Base-by-base conservation (phyloP, 2,329 filamentous ascomycete species). In the Pestalotiopsis sp. region DNA sequence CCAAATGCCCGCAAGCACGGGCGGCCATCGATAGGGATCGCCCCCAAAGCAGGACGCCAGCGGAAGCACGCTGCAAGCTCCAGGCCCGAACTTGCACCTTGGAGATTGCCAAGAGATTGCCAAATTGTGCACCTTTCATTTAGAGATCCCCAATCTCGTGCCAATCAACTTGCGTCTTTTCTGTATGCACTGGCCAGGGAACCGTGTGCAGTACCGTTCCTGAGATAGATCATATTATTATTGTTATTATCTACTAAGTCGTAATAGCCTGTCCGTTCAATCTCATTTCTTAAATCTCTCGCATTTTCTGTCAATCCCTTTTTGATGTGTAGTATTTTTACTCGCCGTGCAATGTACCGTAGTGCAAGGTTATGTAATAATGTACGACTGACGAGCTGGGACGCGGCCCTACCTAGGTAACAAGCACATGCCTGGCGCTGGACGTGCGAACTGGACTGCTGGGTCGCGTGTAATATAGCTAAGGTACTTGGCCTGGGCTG, bases 151-250 rank as follows among this genome's bases (percentile, higher is more conserved):
- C 30, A 61, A 61, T 61, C 58, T 61, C 35, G 58, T 61, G 58
- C 58, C 58, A 61, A 61, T 61, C 58, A 61, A 61, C 38, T n/a
- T 61, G 58, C 58, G 58, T 39, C 58, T 20, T 61, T 61, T 30
- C 10, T 11, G 14, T 26, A n/a, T 35, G 56, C 56, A 58, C 56
- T 58, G 56, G 22, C 56, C 56, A 58, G 22, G 44, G 44, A 52
- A 20, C 44, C 44, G 44, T 52, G 44, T 52, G 44, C 44, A 20
- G 17, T n/a, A 20, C 44, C 17, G 17, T n/a, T n/a, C 44, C 44
- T 52, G 44, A 52, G 44, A 52, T 52, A 52, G 44, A 52, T 52
- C 44, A 52, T 52, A 52, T 52, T 52, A 52, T 52, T 52, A 52
- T 20, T 52, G 20, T 9, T 52, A 20, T 52, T 17, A 17, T 52